These are phyloP conservation scores for Ustilago curta DNA, from an alignment of 1,284 basidiomycete species.

Conservation along the genomic window DNA sequence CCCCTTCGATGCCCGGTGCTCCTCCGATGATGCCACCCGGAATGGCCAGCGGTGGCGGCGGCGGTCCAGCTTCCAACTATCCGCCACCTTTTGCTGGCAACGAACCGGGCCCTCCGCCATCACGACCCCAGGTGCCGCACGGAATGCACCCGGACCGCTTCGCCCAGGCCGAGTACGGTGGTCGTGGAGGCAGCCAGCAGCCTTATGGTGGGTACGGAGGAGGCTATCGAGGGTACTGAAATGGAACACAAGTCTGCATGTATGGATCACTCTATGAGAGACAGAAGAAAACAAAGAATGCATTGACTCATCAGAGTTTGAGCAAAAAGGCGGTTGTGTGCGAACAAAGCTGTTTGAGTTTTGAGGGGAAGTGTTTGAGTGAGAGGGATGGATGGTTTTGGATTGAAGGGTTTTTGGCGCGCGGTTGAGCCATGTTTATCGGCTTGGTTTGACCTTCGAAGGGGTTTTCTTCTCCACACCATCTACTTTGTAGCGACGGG, in stretches of 20 bases:
- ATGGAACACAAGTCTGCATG: background rate
- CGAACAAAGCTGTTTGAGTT: background rate
- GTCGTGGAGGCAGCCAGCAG: conserved; percentile 14
- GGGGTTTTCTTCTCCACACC: no score
- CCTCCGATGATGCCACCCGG: conserved; percentile 42
- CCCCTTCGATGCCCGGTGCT: conserved; percentile 44
- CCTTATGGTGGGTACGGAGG: conserved; percentile 19
- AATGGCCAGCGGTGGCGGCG: conserved; percentile 26
- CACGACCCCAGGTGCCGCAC: conserved; percentile 43
- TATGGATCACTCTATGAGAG: conserved; percentile 5
- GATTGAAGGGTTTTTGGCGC: no score
- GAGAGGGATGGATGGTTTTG: background rate
- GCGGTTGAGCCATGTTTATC: conserved; percentile 9
- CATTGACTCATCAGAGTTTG: conserved; percentile 2
- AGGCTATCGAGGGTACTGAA: conserved; percentile 7
- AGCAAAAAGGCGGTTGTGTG: background rate
- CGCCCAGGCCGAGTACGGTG: conserved; percentile 47
- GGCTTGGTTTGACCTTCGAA: no score
- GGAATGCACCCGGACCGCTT: conserved; percentile 59
- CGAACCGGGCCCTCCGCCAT: conserved; percentile 38
- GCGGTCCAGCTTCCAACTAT: conserved; percentile 35
- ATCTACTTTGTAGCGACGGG: background rate
- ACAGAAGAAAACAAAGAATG: background rate
- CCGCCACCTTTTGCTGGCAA: conserved; percentile 25
- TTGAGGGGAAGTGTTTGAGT: background rate